Conservation (phyloP, 352 stramenopile species). For the Thraustotheca clavata region DNA sequence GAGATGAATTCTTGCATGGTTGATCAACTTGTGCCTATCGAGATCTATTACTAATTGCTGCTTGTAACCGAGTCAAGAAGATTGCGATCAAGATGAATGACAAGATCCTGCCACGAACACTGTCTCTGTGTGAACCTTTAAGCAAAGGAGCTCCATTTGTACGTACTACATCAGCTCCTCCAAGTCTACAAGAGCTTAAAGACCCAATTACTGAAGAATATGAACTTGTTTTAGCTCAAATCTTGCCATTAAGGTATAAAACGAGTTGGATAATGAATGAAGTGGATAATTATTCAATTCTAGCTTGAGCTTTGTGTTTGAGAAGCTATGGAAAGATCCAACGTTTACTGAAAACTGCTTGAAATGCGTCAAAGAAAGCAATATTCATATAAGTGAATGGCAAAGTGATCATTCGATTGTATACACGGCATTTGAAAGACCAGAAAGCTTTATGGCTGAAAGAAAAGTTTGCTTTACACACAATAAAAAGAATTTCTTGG, state of each 20-base stretch:
- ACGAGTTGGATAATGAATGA: too few species aligned
- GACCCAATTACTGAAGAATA: conserved; percentile 35
- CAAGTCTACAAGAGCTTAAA: not conserved
- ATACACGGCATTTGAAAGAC: conserved; percentile 46
- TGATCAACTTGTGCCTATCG: too few species aligned
- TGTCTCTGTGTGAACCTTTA: not conserved
- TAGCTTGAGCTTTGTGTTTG: conserved; percentile 13
- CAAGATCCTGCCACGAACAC: too few species aligned
- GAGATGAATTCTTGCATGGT: too few species aligned
- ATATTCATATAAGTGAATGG: conserved; percentile 48
- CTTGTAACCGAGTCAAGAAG: too few species aligned
- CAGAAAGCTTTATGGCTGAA: conserved; percentile 54
- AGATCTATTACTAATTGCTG: too few species aligned
- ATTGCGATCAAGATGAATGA: too few species aligned
- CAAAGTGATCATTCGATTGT: conserved; percentile 25
- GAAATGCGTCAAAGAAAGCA: conserved; percentile 34
- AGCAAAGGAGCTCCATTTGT: not conserved
- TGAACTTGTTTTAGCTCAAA: conserved; percentile 63
- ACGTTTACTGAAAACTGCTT: conserved; percentile 17
- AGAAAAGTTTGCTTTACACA: conserved; percentile 52
- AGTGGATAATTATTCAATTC: too few species aligned
- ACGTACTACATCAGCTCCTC: not conserved
- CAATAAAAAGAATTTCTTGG: conserved; percentile 88
- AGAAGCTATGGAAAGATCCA: conserved; percentile 10
- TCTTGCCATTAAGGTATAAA: conserved; percentile 52